phyloP scores from a whole-genome alignment of 257 asterid genomes.

The Solanum phureja region DNA sequence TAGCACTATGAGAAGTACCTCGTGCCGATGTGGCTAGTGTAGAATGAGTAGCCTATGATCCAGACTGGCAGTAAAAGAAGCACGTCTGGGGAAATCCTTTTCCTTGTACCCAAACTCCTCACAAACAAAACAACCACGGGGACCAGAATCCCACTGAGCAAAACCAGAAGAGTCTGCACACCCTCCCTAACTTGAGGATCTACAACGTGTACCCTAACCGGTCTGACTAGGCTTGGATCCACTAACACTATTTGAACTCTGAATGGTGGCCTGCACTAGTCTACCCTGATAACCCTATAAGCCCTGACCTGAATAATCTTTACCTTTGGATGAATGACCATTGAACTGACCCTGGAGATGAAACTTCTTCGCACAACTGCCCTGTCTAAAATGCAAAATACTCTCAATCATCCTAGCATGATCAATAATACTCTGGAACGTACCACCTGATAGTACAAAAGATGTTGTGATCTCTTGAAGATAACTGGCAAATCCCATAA shows the following conservation, averaged over 20 bases:
- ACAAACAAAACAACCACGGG: neutral
- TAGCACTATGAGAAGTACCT: neutral
- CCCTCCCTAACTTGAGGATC: neutral
- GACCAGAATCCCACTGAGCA: neutral
- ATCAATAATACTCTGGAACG: too few species aligned
- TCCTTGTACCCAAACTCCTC: neutral
- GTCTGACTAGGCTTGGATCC: too few species aligned
- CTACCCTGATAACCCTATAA: neutral
- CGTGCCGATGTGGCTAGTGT: neutral
- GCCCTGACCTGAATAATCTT: neutral
- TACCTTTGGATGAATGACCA: neutral
- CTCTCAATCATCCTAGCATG: neutral
- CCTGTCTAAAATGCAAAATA: neutral
- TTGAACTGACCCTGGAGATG: neutral
- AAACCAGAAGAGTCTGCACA: neutral
- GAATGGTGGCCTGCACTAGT: neutral
- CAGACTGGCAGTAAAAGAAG: too few species aligned
- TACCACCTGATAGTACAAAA: neutral
- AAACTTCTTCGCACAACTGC: too few species aligned
- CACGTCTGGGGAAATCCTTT: neutral
- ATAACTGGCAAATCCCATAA: too few species aligned
- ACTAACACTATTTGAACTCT: neutral
- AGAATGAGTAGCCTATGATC: neutral
- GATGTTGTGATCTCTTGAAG: neutral
- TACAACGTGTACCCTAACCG: too few species aligned